Evolutionary conservation across 2,329 filamentous ascomycete genomes (phyloP).

Genomic region (Aspergillus ochraceus): DNA sequence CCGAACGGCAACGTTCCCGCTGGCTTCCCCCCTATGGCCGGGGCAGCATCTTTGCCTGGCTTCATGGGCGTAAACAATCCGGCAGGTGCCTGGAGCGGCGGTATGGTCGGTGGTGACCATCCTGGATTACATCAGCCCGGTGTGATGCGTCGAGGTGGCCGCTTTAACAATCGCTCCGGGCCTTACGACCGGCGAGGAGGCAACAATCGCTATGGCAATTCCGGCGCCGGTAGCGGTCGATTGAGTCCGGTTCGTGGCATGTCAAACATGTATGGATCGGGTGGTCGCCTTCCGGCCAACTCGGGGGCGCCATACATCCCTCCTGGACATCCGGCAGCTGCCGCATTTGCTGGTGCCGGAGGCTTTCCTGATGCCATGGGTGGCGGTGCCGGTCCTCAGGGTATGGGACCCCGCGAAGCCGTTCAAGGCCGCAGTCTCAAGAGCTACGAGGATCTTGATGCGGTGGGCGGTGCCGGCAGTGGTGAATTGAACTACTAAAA

Average conservation of each 20-base stretch:
- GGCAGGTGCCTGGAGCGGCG: constrained; percentile 27
- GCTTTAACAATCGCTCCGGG: constrained; percentile 64
- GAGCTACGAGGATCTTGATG: constrained; percentile 97
- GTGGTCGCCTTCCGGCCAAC: constrained; percentile 33
- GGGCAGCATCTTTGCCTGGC: constrained; percentile 29
- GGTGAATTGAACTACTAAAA: constrained; percentile 86
- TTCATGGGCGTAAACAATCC: constrained; percentile 32
- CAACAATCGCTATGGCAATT: constrained; percentile 52
- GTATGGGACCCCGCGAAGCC: constrained; percentile 83
- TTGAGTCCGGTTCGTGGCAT: constrained; percentile 43
- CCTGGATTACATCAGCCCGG: constrained; percentile 56
- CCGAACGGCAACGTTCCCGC: constrained; percentile 41
- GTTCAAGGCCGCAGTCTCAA: constrained; percentile 90
- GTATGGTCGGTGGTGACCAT: constrained; percentile 41
- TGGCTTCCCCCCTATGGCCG: constrained; percentile 33
- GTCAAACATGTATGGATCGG: constrained; percentile 36
- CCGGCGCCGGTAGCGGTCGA: constrained; percentile 50
- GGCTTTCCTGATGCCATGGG: constrained; percentile 49
- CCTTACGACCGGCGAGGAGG: constrained; percentile 68
- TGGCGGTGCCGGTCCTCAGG: constrained; percentile 66
- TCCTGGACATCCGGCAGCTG: constrained; percentile 41
- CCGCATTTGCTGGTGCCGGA: constrained; percentile 45
- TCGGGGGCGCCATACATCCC: constrained; percentile 37
- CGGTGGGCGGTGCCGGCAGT: constrained; percentile 70
- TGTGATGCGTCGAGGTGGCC: constrained; percentile 66